These are phyloP conservation scores for Verticillium longisporum DNA, from an alignment of 2,329 filamentous ascomycete species.

Conservation along the genomic window DNA sequence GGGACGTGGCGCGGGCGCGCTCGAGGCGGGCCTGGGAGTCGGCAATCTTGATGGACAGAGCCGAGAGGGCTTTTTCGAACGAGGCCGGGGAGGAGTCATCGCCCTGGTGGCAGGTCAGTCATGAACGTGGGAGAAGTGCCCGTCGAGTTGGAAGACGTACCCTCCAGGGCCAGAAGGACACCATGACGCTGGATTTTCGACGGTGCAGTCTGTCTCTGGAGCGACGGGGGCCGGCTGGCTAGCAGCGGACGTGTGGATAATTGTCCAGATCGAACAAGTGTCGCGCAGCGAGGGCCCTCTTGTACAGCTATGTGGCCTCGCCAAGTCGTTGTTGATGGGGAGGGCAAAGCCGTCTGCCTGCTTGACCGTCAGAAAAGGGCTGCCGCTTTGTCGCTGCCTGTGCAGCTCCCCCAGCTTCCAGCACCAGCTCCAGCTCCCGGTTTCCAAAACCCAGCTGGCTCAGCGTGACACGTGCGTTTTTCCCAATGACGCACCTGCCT, in stretches of 20 bases:
- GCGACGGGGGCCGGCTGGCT: not conserved
- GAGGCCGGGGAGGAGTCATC: conserved; percentile 77
- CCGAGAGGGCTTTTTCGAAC: conserved; percentile 86
- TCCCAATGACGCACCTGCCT: not conserved
- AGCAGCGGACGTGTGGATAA: no score
- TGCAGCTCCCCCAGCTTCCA: not conserved
- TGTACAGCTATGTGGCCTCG: no score
- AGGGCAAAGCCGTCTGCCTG: no score
- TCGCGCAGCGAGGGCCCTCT: no score
- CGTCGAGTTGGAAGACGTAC: conserved; percentile 34
- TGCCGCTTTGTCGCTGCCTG: not conserved
- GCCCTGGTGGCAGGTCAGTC: conserved; percentile 41
- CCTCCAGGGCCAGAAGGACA: conserved; percentile 81
- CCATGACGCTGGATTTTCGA: conserved; percentile 45
- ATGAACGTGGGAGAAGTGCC: not conserved
- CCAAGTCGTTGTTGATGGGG: no score
- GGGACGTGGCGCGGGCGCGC: conserved; percentile 60
- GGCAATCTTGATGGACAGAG: conserved; percentile 76
- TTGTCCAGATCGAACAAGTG: no score
- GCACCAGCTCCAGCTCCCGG: not conserved
- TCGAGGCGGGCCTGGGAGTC: conserved; percentile 69
- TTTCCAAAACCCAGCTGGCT: no score
- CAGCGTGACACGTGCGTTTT: not conserved
- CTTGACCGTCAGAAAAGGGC: no score
- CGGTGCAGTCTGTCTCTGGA: no score